These are phyloP conservation scores for Pseudevernia furfuracea DNA, from an alignment of 495 filamentous ascomycete genomes.

Conservation along the genomic window DNA sequence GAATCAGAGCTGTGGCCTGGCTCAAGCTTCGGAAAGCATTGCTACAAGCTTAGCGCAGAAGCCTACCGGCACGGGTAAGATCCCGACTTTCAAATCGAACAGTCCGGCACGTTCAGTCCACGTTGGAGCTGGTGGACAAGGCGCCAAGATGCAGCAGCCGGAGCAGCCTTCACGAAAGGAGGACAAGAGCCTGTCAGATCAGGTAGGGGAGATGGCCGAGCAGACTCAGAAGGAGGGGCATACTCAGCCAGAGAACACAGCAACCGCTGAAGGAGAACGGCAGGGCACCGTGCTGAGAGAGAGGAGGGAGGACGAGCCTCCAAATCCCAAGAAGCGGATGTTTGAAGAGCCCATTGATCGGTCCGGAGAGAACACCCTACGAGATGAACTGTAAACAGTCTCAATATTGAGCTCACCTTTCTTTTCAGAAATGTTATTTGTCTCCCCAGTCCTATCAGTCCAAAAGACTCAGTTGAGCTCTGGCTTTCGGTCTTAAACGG, in stretches of 20 bases:
- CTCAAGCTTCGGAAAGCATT: conserved; percentile 32
- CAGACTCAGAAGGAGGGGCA: conserved; percentile 34
- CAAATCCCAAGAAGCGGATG: conserved; percentile 79
- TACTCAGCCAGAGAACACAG: neutral
- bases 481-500: neutral
- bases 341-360: conserved; percentile 49
- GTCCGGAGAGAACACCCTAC: neutral
- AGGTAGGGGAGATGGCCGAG: conserved; percentile 49
- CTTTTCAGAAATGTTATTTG: neutral
- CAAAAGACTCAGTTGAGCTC: neutral
- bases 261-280: neutral
- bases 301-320: conserved; percentile 39
- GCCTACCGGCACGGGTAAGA: conserved; percentile 31
- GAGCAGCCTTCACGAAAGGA: conserved; percentile 18
- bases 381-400: conserved; percentile 21
- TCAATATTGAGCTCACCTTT: neutral
- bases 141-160: conserved; percentile 29
- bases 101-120: conserved; percentile 29
- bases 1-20: conserved; percentile 28
- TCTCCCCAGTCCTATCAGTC: neutral
- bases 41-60: conserved; percentile 37
- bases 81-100: conserved; percentile 27
- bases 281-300: conserved; percentile 32
- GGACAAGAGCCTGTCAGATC: conserved; percentile 43
- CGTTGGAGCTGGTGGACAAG: conserved; percentile 34